These are phyloP conservation scores for Botrytis pseudocinerea DNA, from an alignment of 2,329 filamentous ascomycete species.

Conservation along the genomic window DNA sequence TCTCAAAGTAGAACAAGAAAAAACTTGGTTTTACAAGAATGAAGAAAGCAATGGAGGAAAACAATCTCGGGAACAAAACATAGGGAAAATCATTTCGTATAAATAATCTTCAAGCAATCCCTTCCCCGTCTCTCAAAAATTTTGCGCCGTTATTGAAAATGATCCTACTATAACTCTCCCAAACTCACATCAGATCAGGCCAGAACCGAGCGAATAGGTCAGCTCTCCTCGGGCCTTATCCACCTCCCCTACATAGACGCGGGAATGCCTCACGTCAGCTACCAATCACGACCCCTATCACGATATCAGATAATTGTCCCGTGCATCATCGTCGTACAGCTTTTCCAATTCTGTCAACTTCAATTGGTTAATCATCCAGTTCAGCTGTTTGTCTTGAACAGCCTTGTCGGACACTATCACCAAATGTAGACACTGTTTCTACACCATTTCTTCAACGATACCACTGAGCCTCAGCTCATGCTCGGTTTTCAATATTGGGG, in stretches of 20 bases:
- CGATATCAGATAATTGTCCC: not conserved
- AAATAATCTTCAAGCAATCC: conserved; percentile 1
- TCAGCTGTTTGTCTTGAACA: conserved; percentile 8
- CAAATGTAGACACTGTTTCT: conserved; percentile 6
- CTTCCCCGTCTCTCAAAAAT: not conserved
- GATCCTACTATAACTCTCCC: not conserved
- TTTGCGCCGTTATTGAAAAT: not conserved
- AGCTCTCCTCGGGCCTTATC: not conserved
- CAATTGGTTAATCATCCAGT: conserved; percentile 2
- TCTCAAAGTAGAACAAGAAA: not conserved
- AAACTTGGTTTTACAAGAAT: not conserved
- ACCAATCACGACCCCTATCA: conserved; percentile 17
- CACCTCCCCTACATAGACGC: not conserved
- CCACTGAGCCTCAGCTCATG: conserved; percentile 9
- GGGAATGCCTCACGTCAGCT: conserved; percentile 19
- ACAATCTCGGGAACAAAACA: not conserved
- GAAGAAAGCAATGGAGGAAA: not conserved
- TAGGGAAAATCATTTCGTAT: conserved; percentile 8
- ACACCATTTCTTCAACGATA: conserved; percentile 13
- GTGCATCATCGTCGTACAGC: not conserved
- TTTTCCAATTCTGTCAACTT: not conserved
- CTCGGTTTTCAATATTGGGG: not conserved
- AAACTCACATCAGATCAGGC: conserved; percentile 7
- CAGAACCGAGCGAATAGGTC: conserved; percentile 11
- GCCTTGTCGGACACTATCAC: conserved; percentile 1